Percentiles rank a stretch among this genome's conserved stretches.
Evolutionary conservation across 176 grass and related monocot genomes (phyloP).

Genomic region (Carex littledalei): DNA sequence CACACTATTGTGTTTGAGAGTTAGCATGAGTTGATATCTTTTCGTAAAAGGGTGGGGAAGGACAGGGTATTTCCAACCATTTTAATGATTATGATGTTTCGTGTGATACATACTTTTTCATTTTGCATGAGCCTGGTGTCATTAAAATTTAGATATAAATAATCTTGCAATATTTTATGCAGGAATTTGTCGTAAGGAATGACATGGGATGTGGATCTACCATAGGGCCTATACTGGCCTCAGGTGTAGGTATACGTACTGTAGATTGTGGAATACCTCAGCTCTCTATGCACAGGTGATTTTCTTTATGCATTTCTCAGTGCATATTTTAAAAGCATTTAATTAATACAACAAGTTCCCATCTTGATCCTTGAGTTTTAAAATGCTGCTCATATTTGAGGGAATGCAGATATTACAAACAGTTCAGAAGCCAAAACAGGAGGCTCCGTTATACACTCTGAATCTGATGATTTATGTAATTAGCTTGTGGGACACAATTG

Average conservation of each 20-base stretch:
- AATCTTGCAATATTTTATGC: not conserved
- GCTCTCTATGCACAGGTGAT: conserved; percentile 97
- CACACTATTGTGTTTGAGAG: not conserved
- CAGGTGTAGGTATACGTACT: conserved; percentile 74
- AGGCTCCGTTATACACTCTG: not conserved
- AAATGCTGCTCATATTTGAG: not conserved
- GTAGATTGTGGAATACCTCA: conserved; percentile 98
- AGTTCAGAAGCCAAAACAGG: not conserved
- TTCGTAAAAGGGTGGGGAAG: not conserved
- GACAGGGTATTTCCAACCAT: not conserved
- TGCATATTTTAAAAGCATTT: not conserved
- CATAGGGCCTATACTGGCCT: conserved; percentile 93
- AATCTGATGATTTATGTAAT: not conserved
- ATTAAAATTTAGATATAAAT: not conserved
- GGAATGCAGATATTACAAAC: not conserved
- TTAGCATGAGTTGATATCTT: not conserved
- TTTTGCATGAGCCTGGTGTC: not conserved
- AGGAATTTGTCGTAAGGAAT: conserved; percentile 97
- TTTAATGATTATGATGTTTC: not conserved
- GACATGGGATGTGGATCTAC: conserved; percentile 97
- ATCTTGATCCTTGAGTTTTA: not conserved
- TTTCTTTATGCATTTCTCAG: not conserved
- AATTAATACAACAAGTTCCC: not conserved
- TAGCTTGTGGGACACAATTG: not conserved
- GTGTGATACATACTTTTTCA: not conserved